Evolutionary conservation across 441 rosid species (phyloP).

Genomic region (Aleurites moluccanus): DNA sequence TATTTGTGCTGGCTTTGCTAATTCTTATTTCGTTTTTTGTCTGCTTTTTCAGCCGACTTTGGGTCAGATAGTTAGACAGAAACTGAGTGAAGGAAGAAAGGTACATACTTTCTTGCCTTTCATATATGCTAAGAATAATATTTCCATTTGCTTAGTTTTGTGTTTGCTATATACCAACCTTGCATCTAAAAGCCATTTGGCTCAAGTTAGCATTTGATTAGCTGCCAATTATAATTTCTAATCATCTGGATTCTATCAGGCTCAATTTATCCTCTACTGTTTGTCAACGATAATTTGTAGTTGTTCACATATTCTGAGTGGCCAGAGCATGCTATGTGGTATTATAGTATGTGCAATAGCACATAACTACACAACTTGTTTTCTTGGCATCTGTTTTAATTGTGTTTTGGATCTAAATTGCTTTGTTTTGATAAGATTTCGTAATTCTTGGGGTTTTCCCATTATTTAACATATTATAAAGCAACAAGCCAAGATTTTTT

Average conservation of each 20-base stretch:
- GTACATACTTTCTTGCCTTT: slow-evolving; percentile 35
- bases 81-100: slow-evolving; percentile 96
- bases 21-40: slow-evolving; percentile 5
- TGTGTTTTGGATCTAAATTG: slow-evolving; percentile 8
- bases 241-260: neutral
- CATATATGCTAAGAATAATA: neutral
- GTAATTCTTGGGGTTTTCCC: neutral
- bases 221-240: neutral
- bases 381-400: neutral
- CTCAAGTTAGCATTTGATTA: neutral
- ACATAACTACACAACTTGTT: neutral
- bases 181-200: slow-evolving; percentile 9
- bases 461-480: neutral
- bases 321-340: neutral
- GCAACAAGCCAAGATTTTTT: neutral
- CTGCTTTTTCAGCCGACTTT: slow-evolving; percentile 64
- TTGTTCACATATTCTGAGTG: neutral
- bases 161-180: neutral
- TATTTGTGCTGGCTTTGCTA: neutral
- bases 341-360: neutral
- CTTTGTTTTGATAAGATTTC: neutral
- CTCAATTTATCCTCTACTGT: neutral
- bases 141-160: neutral
- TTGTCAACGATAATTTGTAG: neutral
- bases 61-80: slow-evolving; percentile 91